These are phyloP conservation scores for Pleochaeta shiraiana DNA, from an alignment of 2,329 filamentous ascomycete species.

Conservation along the genomic window DNA sequence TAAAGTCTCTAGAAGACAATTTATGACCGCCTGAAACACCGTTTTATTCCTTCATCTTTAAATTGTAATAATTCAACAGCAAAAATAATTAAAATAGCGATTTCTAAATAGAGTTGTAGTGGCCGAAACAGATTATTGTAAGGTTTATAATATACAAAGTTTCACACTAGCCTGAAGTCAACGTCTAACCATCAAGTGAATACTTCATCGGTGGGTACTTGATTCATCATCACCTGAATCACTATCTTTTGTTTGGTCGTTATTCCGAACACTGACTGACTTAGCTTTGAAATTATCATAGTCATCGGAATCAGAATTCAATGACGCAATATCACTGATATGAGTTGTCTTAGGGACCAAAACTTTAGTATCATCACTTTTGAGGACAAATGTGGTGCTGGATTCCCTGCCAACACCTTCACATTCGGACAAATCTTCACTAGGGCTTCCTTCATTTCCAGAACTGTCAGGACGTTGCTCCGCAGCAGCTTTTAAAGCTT, in stretches of 20 bases:
- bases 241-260: background rate
- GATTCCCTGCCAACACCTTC: constrained; percentile 7
- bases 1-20: too few species aligned
- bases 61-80: too few species aligned
- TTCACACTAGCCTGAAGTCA: too few species aligned
- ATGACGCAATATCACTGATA: background rate
- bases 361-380: background rate
- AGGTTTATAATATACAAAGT: background rate
- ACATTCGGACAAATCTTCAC: constrained; percentile 15
- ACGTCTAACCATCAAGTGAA: background rate
- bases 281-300: constrained; percentile 7
- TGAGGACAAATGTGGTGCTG: background rate
- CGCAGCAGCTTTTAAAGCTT: constrained; percentile 14
- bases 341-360: background rate
- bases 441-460: constrained; percentile 12
- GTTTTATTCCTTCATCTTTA: too few species aligned
- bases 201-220: background rate
- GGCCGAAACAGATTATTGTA: too few species aligned
- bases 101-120: too few species aligned
- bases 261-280: background rate
- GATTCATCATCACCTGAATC: background rate
- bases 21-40: too few species aligned
- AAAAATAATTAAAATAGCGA: too few species aligned
- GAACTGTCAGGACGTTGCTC: constrained; percentile 14
- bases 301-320: background rate